Evolutionary conservation across 2,329 filamentous ascomycete species (phyloP).

Genomic region (Colletotrichum tamarilloi): DNA sequence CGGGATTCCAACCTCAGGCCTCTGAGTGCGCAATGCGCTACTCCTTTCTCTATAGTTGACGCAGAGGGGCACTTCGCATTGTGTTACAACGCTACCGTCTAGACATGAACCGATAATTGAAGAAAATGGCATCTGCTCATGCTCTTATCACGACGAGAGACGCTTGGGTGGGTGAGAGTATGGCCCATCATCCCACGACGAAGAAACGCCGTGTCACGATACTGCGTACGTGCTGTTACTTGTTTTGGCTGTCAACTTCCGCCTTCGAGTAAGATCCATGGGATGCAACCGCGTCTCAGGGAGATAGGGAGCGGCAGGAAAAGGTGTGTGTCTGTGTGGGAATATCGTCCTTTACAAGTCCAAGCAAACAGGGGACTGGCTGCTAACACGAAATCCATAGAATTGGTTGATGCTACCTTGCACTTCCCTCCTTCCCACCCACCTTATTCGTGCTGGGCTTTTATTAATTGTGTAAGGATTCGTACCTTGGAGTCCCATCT

Average conservation of each 20-base stretch:
- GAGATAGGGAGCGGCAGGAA: slow-evolving; percentile 21
- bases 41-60: not conserved
- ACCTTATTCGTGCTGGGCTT: not conserved
- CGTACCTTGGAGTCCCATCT: too few species aligned
- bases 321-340: not conserved
- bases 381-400: slow-evolving; percentile 3
- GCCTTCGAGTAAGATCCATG: not conserved
- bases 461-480: too few species aligned
- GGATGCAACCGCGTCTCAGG: slow-evolving; percentile 14
- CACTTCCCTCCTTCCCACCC: not conserved
- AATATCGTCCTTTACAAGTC: slow-evolving; percentile 22
- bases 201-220: not conserved
- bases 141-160: not conserved
- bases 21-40: slow-evolving; percentile 21
- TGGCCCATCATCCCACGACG: not conserved
- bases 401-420: slow-evolving; percentile 2
- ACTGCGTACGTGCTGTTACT: not conserved
- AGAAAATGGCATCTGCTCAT: not conserved
- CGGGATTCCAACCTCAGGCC: slow-evolving; percentile 17
- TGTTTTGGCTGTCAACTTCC: slow-evolving; percentile 16
- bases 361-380: slow-evolving; percentile 20
- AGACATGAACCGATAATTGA: not conserved
- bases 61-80: not conserved
- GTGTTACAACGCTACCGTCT: not conserved
- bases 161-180: not conserved